Evolutionary conservation across 495 filamentous ascomycete genomes (phyloP).

Genomic region (Aspergillus funiculosus): DNA sequence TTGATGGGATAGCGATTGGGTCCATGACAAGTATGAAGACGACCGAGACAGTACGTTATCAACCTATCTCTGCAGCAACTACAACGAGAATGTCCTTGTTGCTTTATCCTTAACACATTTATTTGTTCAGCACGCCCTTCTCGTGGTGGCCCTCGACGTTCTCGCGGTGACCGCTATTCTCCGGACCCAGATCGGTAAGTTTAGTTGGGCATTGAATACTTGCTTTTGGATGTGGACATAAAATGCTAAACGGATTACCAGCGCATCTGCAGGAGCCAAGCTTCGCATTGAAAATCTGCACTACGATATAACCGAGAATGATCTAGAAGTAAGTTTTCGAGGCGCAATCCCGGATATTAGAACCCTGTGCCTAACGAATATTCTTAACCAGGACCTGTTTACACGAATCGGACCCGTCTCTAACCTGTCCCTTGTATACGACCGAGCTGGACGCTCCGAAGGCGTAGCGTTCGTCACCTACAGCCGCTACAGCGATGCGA

Average conservation of each 20-base stretch:
- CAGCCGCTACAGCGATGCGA: constrained; percentile 59
- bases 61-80: constrained; percentile 20
- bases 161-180: constrained; percentile 36
- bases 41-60: constrained; percentile 42
- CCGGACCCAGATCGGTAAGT: constrained; percentile 49
- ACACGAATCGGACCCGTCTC: constrained; percentile 65
- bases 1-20: constrained; percentile 65
- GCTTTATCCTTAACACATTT: constrained; percentile 13
- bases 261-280: constrained; percentile 55
- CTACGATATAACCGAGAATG: constrained; percentile 84
- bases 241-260: constrained; percentile 7
- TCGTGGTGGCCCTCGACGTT: constrained; percentile 37
- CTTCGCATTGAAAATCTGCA: constrained; percentile 87
- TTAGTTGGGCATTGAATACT: constrained; percentile 19
- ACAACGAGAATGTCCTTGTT: not conserved
- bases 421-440: constrained; percentile 70
- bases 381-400: constrained; percentile 63
- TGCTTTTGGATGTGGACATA: constrained; percentile 6
- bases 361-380: not conserved
- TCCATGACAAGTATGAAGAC: constrained; percentile 82
- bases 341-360: not conserved
- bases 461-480: constrained; percentile 85
- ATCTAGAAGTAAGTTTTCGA: constrained; percentile 67
- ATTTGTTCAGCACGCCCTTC: constrained; percentile 33
- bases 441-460: constrained; percentile 84